Base-by-base conservation (phyloP, 768 basidiomycete species). In the Pleurotus djamor region DNA sequence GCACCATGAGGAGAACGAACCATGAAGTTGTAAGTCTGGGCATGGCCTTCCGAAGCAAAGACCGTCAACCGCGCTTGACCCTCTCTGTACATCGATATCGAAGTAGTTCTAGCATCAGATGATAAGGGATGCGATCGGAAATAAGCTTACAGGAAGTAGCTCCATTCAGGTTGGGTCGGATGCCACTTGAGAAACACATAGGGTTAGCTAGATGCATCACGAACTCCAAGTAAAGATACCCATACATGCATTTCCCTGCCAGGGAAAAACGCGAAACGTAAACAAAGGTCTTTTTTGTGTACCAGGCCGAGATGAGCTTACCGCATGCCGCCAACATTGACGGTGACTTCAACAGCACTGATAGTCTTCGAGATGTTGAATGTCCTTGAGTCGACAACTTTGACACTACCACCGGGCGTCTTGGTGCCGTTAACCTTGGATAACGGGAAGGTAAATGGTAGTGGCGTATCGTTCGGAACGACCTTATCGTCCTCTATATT, bases 81-180 rank as follows among this genome's bases (percentile, higher is more conserved):
- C 67, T 80, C 77, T 41, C 84, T 88, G 60, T 56, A 60, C 21
- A 28, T 28, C 21, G 21, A 3, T 28, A 28, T 28, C 21, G 3
- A 28, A n/a, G 38, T 9, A n/a, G 4, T 41, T 10, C 10, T 9
- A 41, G 38, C 14, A 50, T 59, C 35, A 57, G 48, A 62, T 28
- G 45, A 50, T 4, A 41, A 12, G 10, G 7, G 21, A 43, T 4
- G 43, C 35, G 9, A 52, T 57, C 52, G 21, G 48, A 72, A 14
- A 21, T 17, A 47, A 32, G 58, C 75, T 58, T 67, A 84, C 84
- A 86, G 57, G 79, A 78, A 83, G 68, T 78, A 83, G 50, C 72
- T 76, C 86, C 86, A 88, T 71, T 87, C 86, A 59, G 86, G 83
- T 64, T 84, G 75, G 10, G 82, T 84, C 5, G 88, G 87, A 62